Conservation (phyloP, 306 rosid genomes). For the Biancaea sappan region DNA sequence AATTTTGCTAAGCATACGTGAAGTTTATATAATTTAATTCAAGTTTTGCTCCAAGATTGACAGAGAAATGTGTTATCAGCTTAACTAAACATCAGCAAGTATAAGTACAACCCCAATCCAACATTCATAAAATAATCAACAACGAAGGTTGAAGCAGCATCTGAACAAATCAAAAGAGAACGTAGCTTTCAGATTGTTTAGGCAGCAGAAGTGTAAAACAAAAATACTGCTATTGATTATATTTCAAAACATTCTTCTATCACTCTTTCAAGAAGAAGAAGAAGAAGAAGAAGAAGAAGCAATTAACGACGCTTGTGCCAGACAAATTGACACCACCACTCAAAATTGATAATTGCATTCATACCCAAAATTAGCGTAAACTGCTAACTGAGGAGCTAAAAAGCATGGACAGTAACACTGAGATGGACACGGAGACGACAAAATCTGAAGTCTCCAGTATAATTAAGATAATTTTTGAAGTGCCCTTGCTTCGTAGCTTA, state of each 20-base stretch:
- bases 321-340: background rate
- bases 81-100: conserved; percentile 2
- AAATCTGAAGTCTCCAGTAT: background rate
- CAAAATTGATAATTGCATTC: conserved; percentile 15
- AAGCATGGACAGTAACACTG: background rate
- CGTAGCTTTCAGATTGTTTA: background rate
- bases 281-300: background rate
- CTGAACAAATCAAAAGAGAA: background rate
- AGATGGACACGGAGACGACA: background rate
- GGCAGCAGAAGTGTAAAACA: background rate
- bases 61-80: background rate
- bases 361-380: background rate
- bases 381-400: background rate
- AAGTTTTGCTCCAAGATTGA: background rate
- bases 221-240: background rate
- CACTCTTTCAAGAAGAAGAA: background rate
- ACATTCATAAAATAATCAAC: background rate
- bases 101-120: background rate
- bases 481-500: background rate
- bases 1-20: background rate
- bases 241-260: background rate
- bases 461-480: background rate
- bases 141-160: conserved; percentile 32
- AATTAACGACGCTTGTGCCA: background rate
- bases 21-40: background rate